Base-by-base conservation (phyloP, 495 filamentous ascomycete genomes). In the Annulohypoxylon nitens region DNA sequence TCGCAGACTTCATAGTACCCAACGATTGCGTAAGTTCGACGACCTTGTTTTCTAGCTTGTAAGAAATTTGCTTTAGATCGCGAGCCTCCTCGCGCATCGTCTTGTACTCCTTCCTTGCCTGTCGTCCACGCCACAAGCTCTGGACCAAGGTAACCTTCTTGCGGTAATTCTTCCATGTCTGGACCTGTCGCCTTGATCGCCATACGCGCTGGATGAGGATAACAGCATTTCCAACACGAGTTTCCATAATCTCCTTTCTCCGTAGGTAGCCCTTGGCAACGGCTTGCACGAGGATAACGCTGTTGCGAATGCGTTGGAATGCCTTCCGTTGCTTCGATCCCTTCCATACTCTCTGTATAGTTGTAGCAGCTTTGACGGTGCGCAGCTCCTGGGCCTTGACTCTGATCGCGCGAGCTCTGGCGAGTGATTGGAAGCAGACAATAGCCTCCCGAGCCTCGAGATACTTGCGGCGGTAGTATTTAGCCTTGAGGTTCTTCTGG, bases 11-110 rank as follows among this genome's bases (percentile, higher is more conserved):
- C 86, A 98, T 90, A 34, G 93, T 90, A 75, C 95, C 94, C 78
- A 98, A 80, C 59, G 92, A 92, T 81, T 99, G 97, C 9, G 97
- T 99, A 74, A 99, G 86, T 83, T 99, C 97, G 61, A 98, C 93
- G 63, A 99, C 96, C 88, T 99, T 98, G 86, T 98, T 98, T 85
- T 98, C 97, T 76, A 99, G 83, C 85, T 97, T 98, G 84, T 98
- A 98, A 12, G 95, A 98, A 72, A 99, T 99, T 80, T 98, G 94
- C 84, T 97, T 97, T 75, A 99, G 88, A 86, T 99, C 96, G 76
- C 97, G 92, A 43, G 96, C 95, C 80, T 99, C 97, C 80, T 97
- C 95, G 58, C 97, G 93, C 61, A 97, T 81, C 48, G 79, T 89
- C 88, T 97, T 98, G 86, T 99, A 99, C 58, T 86, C 88, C 61